Conservation (phyloP, 306 rosid species). For the Abrus pulchellus region DNA sequence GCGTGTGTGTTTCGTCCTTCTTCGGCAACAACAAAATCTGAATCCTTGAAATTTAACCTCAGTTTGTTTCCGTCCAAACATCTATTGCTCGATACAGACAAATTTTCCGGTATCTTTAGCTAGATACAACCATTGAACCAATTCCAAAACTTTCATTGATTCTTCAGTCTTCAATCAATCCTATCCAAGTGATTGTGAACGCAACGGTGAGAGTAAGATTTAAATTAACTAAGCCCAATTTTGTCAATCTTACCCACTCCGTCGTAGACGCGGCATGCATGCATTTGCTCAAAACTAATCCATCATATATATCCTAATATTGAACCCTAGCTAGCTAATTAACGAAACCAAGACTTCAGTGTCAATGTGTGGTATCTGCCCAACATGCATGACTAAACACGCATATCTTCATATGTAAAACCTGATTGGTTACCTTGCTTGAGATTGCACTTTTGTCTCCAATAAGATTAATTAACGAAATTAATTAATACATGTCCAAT, state of each 20-base stretch:
- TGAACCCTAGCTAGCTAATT: slow-evolving; percentile 47
- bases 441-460: slow-evolving; percentile 8
- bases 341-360: slow-evolving; percentile 44
- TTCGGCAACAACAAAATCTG: slow-evolving; percentile 72
- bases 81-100: slow-evolving; percentile 49
- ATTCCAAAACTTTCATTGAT: slow-evolving; percentile 43
- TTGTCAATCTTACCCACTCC: slow-evolving; percentile 53
- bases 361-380: slow-evolving; percentile 15
- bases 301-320: slow-evolving; percentile 26
- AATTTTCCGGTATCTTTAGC: slow-evolving; percentile 50
- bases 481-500: slow-evolving; percentile 21
- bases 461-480: background rate
- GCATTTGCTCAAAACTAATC: slow-evolving; percentile 41
- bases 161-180: slow-evolving; percentile 29
- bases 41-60: slow-evolving; percentile 63
- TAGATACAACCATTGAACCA: slow-evolving; percentile 50
- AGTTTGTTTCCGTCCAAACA: slow-evolving; percentile 50
- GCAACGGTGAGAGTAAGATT: slow-evolving; percentile 24
- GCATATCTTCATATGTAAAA: slow-evolving; percentile 14
- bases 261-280: slow-evolving; percentile 54
- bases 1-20: slow-evolving; percentile 58
- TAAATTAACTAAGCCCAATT: background rate
- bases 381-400: slow-evolving; percentile 24
- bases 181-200: slow-evolving; percentile 30
- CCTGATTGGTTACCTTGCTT: slow-evolving; percentile 9